Percentiles rank a stretch among this genome's conserved stretches.
Evolutionary conservation across 495 filamentous ascomycete genomes (phyloP).

Genomic region (Aspergillus diversus): DNA sequence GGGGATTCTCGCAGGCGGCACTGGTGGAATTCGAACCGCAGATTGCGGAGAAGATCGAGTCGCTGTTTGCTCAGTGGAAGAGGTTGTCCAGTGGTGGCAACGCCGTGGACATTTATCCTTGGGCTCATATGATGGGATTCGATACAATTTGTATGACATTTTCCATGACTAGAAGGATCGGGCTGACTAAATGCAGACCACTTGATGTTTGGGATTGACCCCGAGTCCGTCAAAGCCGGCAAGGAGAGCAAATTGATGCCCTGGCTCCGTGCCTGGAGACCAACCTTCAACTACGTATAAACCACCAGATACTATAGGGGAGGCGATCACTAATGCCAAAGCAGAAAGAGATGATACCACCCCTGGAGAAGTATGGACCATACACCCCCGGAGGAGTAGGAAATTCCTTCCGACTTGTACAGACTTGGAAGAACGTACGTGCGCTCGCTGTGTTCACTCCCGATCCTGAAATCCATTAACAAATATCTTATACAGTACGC

Average conservation of each 20-base stretch:
- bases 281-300: constrained; percentile 2
- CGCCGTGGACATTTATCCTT: constrained; percentile 3
- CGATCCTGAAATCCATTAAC: neutral
- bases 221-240: neutral
- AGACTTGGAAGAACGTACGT: constrained; percentile 3
- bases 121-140: constrained; percentile 1
- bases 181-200: neutral
- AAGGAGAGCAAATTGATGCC: neutral
- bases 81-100: neutral
- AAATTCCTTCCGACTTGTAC: constrained; percentile 1
- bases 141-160: neutral
- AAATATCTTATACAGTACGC: neutral
- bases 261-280: neutral
- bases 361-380: neutral
- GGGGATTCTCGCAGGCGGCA: constrained; percentile 3
- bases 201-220: constrained; percentile 2
- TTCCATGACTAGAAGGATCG: neutral
- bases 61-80: constrained; percentile 1
- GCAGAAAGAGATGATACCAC: constrained; percentile 1
- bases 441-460: neutral
- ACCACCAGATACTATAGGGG: neutral
- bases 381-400: neutral
- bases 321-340: too few relatives aligned
- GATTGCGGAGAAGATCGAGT: neutral
- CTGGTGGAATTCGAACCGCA: neutral